Percentiles rank a stretch among this genome's conserved stretches.
These are phyloP conservation scores for Paraphoma sp. DNA, from an alignment of 2,329 filamentous ascomycete genomes.

Conservation along the genomic window DNA sequence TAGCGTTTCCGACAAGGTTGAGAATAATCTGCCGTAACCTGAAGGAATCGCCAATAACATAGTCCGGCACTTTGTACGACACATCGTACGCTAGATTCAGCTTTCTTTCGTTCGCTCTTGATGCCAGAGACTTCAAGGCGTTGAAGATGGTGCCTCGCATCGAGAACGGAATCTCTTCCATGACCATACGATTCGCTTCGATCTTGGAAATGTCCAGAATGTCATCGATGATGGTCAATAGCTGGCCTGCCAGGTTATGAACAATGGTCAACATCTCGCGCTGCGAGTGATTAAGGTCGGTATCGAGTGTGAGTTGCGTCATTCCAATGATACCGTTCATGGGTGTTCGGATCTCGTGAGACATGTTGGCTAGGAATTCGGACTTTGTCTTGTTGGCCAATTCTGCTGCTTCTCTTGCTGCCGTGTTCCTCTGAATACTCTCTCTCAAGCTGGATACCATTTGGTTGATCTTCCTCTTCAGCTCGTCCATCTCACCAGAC, in stretches of 20 bases:
- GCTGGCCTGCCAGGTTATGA: slow-evolving; percentile 92
- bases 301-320: slow-evolving; percentile 95
- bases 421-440: slow-evolving; percentile 95
- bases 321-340: slow-evolving; percentile 99
- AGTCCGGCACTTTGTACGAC: slow-evolving; percentile 90
- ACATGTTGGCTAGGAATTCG: slow-evolving; percentile 98
- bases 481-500: slow-evolving; percentile 97
- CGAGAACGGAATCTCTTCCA: slow-evolving; percentile 97
- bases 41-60: slow-evolving; percentile 96
- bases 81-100: slow-evolving; percentile 92
- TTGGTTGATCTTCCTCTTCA: slow-evolving; percentile 99
- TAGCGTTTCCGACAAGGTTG: slow-evolving; percentile 96
- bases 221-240: slow-evolving; percentile 94
- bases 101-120: slow-evolving; percentile 95
- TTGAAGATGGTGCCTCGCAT: slow-evolving; percentile 95
- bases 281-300: slow-evolving; percentile 90
- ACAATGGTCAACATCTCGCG: slow-evolving; percentile 99
- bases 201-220: slow-evolving; percentile 74
- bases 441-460: slow-evolving; percentile 97
- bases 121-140: slow-evolving; percentile 93
- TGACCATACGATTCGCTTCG: slow-evolving; percentile 96
- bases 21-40: slow-evolving; percentile 94
- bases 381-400: slow-evolving; percentile 98
- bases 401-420: slow-evolving; percentile 93
- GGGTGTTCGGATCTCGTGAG: slow-evolving; percentile 94